These are phyloP conservation scores for Tagetes patula DNA, from an alignment of 129 eudicot species.

Conservation along the genomic window DNA sequence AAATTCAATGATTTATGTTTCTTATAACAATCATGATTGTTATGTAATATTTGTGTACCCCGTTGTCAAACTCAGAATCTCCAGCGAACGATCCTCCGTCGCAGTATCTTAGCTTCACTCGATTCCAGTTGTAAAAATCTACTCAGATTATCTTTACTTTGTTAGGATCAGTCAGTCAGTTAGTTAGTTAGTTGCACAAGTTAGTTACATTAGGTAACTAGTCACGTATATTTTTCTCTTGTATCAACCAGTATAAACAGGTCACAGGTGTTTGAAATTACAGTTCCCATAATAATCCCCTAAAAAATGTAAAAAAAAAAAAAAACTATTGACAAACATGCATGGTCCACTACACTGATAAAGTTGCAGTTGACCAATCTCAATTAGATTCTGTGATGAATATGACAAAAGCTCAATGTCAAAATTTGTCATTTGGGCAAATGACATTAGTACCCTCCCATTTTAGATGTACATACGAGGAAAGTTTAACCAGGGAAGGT, in stretches of 20 bases:
- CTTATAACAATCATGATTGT: too few relatives aligned
- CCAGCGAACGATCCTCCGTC: slow-evolving; percentile 98
- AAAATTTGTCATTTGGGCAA: background rate
- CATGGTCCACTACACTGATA: background rate
- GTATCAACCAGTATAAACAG: background rate
- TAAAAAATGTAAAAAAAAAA: background rate
- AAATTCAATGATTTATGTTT: too few relatives aligned
- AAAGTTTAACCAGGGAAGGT: slow-evolving; percentile 16
- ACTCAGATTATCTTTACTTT: slow-evolving; percentile 5
- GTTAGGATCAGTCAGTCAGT: too few relatives aligned
- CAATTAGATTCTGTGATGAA: background rate
- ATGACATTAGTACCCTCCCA: background rate
- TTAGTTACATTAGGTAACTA: background rate
- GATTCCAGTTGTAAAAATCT: slow-evolving; percentile 99
- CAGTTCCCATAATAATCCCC: background rate
- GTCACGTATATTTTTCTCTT: background rate
- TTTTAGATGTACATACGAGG: background rate
- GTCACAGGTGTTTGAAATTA: background rate
- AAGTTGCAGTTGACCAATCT: background rate
- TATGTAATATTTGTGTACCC: slow-evolving; percentile 56
- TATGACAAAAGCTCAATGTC: slow-evolving; percentile 12
- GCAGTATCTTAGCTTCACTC: slow-evolving; percentile 94
- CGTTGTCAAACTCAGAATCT: slow-evolving; percentile 60
- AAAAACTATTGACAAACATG: slow-evolving; percentile 1
- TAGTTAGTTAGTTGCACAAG: too few relatives aligned